A percentile compares a stretch with the other conserved stretches of the same genome.
Conservation (phyloP, 1,284 basidiomycete species). For the Apiotrichum brassicae region DNA sequence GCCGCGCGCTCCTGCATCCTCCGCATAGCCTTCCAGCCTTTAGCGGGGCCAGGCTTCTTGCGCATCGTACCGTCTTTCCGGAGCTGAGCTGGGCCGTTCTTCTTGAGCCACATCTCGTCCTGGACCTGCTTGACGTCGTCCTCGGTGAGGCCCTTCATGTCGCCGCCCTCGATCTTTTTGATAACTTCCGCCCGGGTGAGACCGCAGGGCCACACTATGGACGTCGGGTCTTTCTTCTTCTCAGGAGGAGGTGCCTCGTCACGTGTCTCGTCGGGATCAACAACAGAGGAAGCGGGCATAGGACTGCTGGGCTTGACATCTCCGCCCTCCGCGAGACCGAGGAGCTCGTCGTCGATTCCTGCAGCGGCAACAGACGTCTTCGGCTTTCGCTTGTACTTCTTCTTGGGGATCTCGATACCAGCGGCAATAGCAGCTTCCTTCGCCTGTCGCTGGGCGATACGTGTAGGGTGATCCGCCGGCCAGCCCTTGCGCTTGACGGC, state of each 20-base stretch:
- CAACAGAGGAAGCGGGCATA: conserved; percentile 7
- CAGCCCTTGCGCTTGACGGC: conserved; percentile 27
- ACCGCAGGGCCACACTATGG: conserved; percentile 34
- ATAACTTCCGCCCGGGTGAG: conserved; percentile 37
- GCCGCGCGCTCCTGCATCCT: conserved; percentile 13
- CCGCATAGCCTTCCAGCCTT: conserved; percentile 40
- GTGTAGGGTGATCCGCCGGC: conserved; percentile 26
- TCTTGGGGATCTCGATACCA: conserved; percentile 16
- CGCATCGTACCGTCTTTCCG: conserved; percentile 45
- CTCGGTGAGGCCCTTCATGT: conserved; percentile 33
- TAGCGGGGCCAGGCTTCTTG: conserved; percentile 45
- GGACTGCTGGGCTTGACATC: conserved; percentile 9
- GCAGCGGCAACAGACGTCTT: conserved; percentile 18
- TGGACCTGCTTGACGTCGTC: conserved; percentile 42
- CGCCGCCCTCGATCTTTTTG: conserved; percentile 23
- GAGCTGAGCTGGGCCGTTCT: conserved; percentile 27
- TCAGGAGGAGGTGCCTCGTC: conserved; percentile 5
- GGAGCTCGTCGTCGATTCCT: conserved; percentile 37
- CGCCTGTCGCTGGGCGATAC: conserved; percentile 27
- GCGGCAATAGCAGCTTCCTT: conserved; percentile 27
- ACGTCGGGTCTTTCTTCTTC: conserved; percentile 14
- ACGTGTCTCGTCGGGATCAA: conserved; percentile 14
- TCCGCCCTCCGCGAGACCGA: conserved; percentile 35
- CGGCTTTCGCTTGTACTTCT: conserved; percentile 25
- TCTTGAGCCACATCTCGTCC: conserved; percentile 41